A percentile compares a stretch with the other conserved stretches of the same genome.
These are phyloP conservation scores for Paraphaeosphaeria sporulosa DNA, from an alignment of 2,329 filamentous ascomycete species.

Conservation along the genomic window DNA sequence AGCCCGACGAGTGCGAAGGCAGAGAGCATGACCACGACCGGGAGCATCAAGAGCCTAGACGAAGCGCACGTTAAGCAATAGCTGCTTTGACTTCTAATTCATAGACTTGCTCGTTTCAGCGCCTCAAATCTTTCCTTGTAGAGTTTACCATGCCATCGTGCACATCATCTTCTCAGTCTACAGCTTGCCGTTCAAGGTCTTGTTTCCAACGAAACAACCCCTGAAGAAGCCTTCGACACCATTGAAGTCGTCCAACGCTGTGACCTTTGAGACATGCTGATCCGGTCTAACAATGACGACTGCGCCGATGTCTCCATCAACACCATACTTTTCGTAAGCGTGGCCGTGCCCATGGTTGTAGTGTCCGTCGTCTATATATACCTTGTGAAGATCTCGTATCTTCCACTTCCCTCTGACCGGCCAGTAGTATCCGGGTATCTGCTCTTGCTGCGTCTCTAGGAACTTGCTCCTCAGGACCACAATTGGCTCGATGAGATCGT, in stretches of 20 bases:
- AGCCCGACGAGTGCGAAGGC: conserved; percentile 10
- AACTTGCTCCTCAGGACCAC: conserved; percentile 62
- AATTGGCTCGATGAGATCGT: conserved; percentile 65
- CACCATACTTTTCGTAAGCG: conserved; percentile 64
- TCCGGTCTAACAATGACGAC: conserved; percentile 67
- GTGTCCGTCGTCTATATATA: conserved; percentile 65
- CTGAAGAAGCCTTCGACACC: conserved; percentile 34
- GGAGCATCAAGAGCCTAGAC: conserved; percentile 11
- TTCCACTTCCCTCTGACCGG: conserved; percentile 64
- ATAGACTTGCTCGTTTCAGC: not conserved
- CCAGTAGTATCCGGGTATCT: conserved; percentile 65
- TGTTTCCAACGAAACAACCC: conserved; percentile 22
- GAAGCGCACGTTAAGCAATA: not conserved
- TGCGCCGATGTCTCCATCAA: conserved; percentile 48
- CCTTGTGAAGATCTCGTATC: conserved; percentile 66
- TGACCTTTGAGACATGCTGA: conserved; percentile 56
- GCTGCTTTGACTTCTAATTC: not conserved
- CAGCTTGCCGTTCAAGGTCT: not conserved
- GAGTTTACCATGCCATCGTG: not conserved
- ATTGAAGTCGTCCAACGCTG: conserved; percentile 27
- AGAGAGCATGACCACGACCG: conserved; percentile 6
- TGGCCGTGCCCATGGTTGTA: conserved; percentile 66
- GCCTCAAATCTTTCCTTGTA: not conserved
- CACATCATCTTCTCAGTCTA: not conserved
- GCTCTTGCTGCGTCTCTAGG: conserved; percentile 57